Percentiles rank a stretch among this genome's conserved stretches.
These are phyloP conservation scores for Tulasnella sp. DNA, from an alignment of 768 basidiomycete species.

Conservation along the genomic window DNA sequence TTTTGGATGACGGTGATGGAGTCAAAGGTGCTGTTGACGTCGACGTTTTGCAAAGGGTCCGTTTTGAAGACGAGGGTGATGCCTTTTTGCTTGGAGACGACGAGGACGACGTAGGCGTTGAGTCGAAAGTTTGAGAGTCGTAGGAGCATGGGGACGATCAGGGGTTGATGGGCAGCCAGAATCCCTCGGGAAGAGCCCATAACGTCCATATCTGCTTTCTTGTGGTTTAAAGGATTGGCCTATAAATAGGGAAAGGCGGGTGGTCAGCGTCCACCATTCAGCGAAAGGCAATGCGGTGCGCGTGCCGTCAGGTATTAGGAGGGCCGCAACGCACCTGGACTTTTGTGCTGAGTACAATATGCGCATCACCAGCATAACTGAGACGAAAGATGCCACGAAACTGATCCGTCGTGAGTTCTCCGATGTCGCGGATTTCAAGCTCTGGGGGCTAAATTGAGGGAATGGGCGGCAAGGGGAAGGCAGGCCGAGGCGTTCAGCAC, in stretches of 20 bases:
- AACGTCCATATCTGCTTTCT: slow-evolving; percentile 69
- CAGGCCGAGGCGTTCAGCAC: slow-evolving; percentile 2
- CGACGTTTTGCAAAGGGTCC: slow-evolving; percentile 93
- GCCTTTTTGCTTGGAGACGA: slow-evolving; percentile 94
- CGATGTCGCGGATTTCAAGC: slow-evolving; percentile 93
- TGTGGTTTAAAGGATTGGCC: slow-evolving; percentile 94
- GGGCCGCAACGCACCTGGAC: slow-evolving; percentile 55
- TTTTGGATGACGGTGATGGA: slow-evolving; percentile 96
- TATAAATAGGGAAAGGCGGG: slow-evolving; percentile 21
- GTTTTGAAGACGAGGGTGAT: slow-evolving; percentile 99
- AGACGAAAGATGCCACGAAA: slow-evolving; percentile 95
- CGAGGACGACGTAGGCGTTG: slow-evolving; percentile 91
- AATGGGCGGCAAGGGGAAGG: not conserved
- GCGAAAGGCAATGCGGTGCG: not conserved
- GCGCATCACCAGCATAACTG: slow-evolving; percentile 89
- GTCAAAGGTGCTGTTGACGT: slow-evolving; percentile 96
- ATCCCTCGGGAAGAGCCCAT: slow-evolving; percentile 76
- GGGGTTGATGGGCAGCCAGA: slow-evolving; percentile 87
- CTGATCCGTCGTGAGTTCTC: slow-evolving; percentile 88
- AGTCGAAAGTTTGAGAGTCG: slow-evolving; percentile 92
- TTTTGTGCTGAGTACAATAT: slow-evolving; percentile 76
- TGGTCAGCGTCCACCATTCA: not conserved
- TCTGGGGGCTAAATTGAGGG: slow-evolving; percentile 72
- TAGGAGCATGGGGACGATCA: slow-evolving; percentile 96
- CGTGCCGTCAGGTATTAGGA: not conserved